Conservation (phyloP, 2,329 filamentous ascomycete genomes). For the Scytalidium sp. region DNA sequence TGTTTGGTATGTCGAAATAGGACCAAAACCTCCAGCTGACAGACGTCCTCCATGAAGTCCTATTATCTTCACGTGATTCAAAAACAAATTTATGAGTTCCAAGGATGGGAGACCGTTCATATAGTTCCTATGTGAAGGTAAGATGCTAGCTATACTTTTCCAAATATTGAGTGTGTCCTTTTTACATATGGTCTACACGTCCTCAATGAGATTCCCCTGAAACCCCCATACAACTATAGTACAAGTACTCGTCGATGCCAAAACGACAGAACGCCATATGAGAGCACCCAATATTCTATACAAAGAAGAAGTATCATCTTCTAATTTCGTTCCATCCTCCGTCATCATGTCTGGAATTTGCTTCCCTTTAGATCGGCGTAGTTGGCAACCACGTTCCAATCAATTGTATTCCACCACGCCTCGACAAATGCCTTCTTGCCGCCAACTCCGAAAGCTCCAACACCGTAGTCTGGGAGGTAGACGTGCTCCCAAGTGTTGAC, state of each 20-base stretch:
- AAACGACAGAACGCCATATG: conserved; percentile 12
- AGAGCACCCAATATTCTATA: conserved; percentile 15
- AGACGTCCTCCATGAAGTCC: no score
- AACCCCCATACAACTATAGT: conserved; percentile 22
- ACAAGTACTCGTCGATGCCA: conserved; percentile 12
- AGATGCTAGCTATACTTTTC: background rate
- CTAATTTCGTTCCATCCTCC: conserved; percentile 1
- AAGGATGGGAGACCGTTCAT: background rate
- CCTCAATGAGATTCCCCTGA: background rate
- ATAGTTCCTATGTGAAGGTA: background rate
- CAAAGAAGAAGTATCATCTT: conserved; percentile 3
- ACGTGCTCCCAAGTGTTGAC: conserved; percentile 97
- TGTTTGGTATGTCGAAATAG: no score
- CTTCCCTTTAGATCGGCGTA: conserved; percentile 10
- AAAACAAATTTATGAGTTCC: background rate
- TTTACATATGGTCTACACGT: background rate
- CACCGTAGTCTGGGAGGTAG: conserved; percentile 78
- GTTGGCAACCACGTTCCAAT: conserved; percentile 72
- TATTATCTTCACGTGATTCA: no score
- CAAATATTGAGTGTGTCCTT: background rate
- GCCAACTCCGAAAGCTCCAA: conserved; percentile 51
- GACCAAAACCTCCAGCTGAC: no score
- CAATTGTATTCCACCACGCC: conserved; percentile 82
- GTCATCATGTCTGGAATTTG: background rate
- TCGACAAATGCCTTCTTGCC: conserved; percentile 76